These are phyloP conservation scores for Cinnamomum chago DNA, from an alignment of 164 flowering plant genomes.

Conservation along the genomic window DNA sequence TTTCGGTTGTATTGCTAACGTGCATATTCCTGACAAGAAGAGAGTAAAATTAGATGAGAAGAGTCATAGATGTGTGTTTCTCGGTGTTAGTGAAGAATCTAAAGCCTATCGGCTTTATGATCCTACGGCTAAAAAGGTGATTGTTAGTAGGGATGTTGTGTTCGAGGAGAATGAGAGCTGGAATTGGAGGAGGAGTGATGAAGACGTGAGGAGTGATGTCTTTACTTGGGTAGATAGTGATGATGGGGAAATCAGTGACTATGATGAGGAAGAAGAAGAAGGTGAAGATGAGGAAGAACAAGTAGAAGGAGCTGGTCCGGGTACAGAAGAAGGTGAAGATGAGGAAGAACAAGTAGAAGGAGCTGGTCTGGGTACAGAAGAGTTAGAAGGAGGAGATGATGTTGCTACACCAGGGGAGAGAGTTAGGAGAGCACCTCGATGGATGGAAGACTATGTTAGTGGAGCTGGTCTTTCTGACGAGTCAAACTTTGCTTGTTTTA, in stretches of 20 bases:
- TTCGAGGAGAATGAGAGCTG: neutral
- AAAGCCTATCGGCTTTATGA: neutral
- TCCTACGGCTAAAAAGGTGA: neutral
- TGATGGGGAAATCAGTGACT: neutral
- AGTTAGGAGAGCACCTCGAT: neutral
- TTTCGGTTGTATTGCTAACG: neutral
- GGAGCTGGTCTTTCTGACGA: neutral
- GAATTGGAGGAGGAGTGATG: neutral
- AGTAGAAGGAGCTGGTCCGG: neutral
- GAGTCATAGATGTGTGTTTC: no score
- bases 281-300: no score
- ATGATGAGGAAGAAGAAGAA: neutral
- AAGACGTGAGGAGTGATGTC: no score
- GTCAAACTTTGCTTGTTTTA: neutral
- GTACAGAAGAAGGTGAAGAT: no score
- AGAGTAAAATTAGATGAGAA: neutral
- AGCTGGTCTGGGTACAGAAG: no score
- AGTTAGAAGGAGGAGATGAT: no score
- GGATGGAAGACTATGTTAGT: neutral
- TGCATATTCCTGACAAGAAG: neutral
- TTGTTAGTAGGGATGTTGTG: neutral
- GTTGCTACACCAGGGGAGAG: neutral
- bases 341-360: no score
- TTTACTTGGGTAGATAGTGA: neutral
- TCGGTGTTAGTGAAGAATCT: neutral